Conservation (phyloP, 2,329 filamentous ascomycete genomes). For the Daldinia eschscholtzii region DNA sequence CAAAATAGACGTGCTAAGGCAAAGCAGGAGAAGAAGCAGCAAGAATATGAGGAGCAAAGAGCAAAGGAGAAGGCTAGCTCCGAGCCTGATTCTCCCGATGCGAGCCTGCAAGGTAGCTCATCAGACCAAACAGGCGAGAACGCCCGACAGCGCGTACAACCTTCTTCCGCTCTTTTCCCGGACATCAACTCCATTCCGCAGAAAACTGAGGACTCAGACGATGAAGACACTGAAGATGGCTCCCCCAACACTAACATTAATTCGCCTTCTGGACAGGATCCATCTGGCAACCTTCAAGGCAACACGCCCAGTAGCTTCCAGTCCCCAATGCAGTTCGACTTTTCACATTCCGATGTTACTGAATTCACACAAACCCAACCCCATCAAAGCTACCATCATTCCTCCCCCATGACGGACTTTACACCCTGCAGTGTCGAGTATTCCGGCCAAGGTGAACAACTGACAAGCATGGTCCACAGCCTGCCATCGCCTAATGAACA, state of each 20-base stretch:
- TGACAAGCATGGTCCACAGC: slow-evolving; percentile 28
- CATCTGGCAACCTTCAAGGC: slow-evolving; percentile 29
- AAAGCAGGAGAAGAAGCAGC: slow-evolving; percentile 72
- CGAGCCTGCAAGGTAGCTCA: slow-evolving; percentile 37
- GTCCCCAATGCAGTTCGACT: slow-evolving; percentile 46
- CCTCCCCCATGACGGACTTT: slow-evolving; percentile 39
- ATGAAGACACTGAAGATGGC: slow-evolving; percentile 38
- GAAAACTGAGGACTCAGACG: slow-evolving; percentile 37
- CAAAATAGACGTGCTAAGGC: slow-evolving; percentile 75
- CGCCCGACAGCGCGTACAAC: slow-evolving; percentile 52
- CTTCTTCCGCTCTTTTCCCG: slow-evolving; percentile 56
- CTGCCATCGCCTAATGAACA: slow-evolving; percentile 46
- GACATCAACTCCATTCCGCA: slow-evolving; percentile 46
- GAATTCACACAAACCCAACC: slow-evolving; percentile 40
- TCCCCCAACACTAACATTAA: slow-evolving; percentile 29
- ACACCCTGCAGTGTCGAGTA: slow-evolving; percentile 33
- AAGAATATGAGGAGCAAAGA: slow-evolving; percentile 62
- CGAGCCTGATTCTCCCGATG: slow-evolving; percentile 53
- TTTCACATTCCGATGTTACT: slow-evolving; percentile 35
- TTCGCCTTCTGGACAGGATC: slow-evolving; percentile 33
- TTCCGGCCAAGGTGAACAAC: slow-evolving; percentile 11
- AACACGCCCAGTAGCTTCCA: slow-evolving; percentile 42
- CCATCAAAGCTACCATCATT: slow-evolving; percentile 35
- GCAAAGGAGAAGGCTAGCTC: slow-evolving; percentile 55
- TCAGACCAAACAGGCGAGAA: slow-evolving; percentile 49